Evolutionary conservation across 169 alveolate genomes (phyloP), one percentile per base, ranked within the genome.

Genomic region (Miamiensis avidus): DNA sequence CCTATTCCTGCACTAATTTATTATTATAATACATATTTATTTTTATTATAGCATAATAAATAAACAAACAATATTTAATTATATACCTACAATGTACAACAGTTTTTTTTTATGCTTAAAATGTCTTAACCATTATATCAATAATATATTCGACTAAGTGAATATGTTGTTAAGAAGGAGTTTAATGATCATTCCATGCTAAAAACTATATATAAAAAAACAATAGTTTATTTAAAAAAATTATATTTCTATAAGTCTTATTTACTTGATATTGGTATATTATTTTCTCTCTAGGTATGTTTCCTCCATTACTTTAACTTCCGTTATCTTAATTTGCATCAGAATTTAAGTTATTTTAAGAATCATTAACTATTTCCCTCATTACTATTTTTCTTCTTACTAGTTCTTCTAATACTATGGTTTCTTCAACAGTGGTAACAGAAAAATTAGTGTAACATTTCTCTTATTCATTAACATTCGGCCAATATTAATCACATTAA

Each of bases 131-230:
- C 28, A 91, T 94, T 30, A 49, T 83, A 64, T 86, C 81, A 65
- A 92, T 31, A 72, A 94, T 81, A 74, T 92, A 85, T 69, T 86
- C 88, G 65, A 95, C 89, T 77, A 89, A 85, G 33, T 91, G 86
- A 86, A 89, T 89, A 69, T 94, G 96, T 26, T 86, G 78, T 31
- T 88, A 91, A 49, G 79, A 85, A 11, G 97, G 98, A 65, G 93
- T 89, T 30, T 97, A 94, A 84, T 94, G 93, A 85, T 96, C 98
- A 31, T 96, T 96, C 98, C 98, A 96, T 28, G 95, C 91, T 0
- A 72, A 49, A 74, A 91, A 77, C 84, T 89, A 91, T 79, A 94
- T 88, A 31, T 92, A 89, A 81, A 93, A 94, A 29, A 74, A 78
- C 15, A 95, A 85, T 76, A 65, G 77, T 85, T 82, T 91, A 72